Percentiles rank a stretch among this genome's conserved stretches.
Evolutionary conservation across 768 basidiomycete genomes (phyloP).

Genomic region (Pleurotus eryngii): DNA sequence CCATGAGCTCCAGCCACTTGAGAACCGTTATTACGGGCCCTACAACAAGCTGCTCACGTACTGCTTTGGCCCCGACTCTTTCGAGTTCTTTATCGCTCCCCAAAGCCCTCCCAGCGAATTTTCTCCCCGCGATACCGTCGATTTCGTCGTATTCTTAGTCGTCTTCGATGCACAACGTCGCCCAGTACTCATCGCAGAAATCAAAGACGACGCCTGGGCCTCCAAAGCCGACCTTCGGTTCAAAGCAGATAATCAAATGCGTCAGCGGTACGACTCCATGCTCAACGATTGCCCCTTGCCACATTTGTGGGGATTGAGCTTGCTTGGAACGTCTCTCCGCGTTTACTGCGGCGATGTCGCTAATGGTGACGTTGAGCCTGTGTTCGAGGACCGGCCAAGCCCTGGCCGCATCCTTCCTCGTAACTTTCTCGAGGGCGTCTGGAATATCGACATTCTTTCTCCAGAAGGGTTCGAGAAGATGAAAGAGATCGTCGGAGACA

Average conservation of each 20-base stretch:
- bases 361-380: too few species aligned
- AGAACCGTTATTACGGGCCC: slow-evolving; percentile 34
- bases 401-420: too few species aligned
- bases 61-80: slow-evolving; percentile 24
- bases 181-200: slow-evolving; percentile 11
- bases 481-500: too few species aligned
- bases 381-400: too few species aligned
- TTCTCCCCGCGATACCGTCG: slow-evolving; percentile 12
- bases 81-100: slow-evolving; percentile 29
- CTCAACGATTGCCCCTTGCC: slow-evolving; percentile 11
- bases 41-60: slow-evolving; percentile 37
- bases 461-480: too few species aligned
- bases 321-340: background rate
- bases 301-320: slow-evolving; percentile 10
- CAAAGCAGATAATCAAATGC: slow-evolving; percentile 10
- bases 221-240: slow-evolving; percentile 3
- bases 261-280: slow-evolving; percentile 11
- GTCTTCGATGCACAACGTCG: slow-evolving; percentile 21
- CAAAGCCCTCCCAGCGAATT: slow-evolving; percentile 21
- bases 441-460: too few species aligned
- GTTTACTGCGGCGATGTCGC: too few species aligned
- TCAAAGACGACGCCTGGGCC: slow-evolving; percentile 13
- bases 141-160: slow-evolving; percentile 25
- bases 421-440: too few species aligned
- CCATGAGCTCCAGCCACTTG: slow-evolving; percentile 10